Base-by-base conservation (phyloP, 2,329 filamentous ascomycete genomes). In the Catunica adiposa region DNA sequence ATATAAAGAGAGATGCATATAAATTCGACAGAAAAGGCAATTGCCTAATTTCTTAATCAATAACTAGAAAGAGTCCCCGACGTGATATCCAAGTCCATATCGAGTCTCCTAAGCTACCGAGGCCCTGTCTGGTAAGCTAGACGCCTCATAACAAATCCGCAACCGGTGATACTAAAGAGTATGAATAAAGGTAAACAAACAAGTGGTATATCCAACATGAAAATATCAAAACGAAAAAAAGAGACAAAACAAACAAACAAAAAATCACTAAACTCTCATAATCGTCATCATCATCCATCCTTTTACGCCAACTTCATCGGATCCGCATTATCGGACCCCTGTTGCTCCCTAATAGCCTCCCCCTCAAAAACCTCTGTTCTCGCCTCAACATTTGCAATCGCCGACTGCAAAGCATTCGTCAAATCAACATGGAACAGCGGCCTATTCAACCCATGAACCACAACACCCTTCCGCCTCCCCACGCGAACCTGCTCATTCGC, bases 371-470 rank as follows among this genome's bases (percentile, higher is more conserved):
- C 62, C 51, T 72, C 70, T 6, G 68, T 64, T 54, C 75, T 69
- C 0, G 73, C 75, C 67, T 87, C 79, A 0, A 86, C 77, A 62
- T 94, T 94, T 29, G 83, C 80, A 62, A 96, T 79, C 2, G 89
- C 90, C 62, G 83, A 88, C 68, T 96, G 86, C 62, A 97, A 69
- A 5, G 92, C 92, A 63, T 83, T 89, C 3, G 87, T 92, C 53
- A 97, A 70, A 66, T 97, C 92, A 54, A 95, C 79, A 66, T 98
- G 92, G 77, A 98, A 97, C 62, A 96, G 77, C 3, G 92, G 90
- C 62, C 86, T 73, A 67, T 94, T 92, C 60, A 94, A 71, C n/a
- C 90, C 86, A 61, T 89, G 84, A 15, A 97, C 82, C 3, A 86
- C 76, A 1, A 84, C 82, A 26, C 66, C 75, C 61, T 72, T 75